Evolutionary conservation across 495 filamentous ascomycete genomes (phyloP), one percentile per base, ranked within the genome.

Genomic region (Talaromyces proteolyticus): DNA sequence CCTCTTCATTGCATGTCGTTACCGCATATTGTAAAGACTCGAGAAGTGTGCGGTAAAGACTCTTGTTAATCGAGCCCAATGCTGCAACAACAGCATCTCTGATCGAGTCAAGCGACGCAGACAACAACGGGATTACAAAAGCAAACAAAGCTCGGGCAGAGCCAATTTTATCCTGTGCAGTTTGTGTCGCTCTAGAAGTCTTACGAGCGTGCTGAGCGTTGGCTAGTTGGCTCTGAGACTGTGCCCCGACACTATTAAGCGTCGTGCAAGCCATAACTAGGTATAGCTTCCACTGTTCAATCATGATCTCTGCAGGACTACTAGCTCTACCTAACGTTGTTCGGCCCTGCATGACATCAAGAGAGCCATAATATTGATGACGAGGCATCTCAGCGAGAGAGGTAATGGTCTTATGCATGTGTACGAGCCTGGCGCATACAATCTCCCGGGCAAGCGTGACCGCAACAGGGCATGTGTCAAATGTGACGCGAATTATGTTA

Each of bases 221-320:
- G 39, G 67, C 78, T 25, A 73, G 60, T 56, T 67, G 79, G 56
- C 58, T 80, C 56, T 77, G 81, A 38, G 79, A 81, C 24, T 79
- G 75, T 16, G 76, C 81, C 16, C 91, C 91, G 16, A 89, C 81
- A 51, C 90, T 92, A 23, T 86, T 91, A 22, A 99, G 75, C 0
- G 94, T 99, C 7, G 91, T 95, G 63, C 94, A 99, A 5, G 94
- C 94, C 67, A 97, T 95, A 40, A 95, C 88, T 38, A 99, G 76
- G 61, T 96, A 96, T n/a, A 97, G 72, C 66, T 95, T 97, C 92
- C 92, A 99, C 65, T 99, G 93, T 61, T 97, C 93, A 51, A 97
- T 80, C 49, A 98, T 71, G 36, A 94, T 82, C 45, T 95, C 90
- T 2, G 91, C 87, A 7, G 91, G 84, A 21, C 88, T 85, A 3